Percentiles rank a stretch among this genome's conserved stretches.
These are phyloP conservation scores for Neoscytalidium dimidiatum DNA, from an alignment of 2,329 filamentous ascomycete genomes.

Conservation along the genomic window DNA sequence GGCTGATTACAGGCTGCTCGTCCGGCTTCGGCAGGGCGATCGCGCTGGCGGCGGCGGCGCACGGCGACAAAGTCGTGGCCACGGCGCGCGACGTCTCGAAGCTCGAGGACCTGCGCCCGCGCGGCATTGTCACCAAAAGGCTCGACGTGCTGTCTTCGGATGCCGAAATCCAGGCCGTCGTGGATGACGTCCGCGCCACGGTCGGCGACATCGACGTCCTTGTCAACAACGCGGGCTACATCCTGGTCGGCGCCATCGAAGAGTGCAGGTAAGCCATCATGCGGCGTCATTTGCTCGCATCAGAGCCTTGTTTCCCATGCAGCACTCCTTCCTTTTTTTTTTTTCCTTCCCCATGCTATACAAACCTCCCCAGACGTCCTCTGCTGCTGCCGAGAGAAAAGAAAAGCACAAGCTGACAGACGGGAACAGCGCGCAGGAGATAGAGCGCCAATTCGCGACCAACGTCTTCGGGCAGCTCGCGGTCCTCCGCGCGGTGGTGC, in stretches of 20 bases:
- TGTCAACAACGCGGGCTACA: constrained; percentile 85
- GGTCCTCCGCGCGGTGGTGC: constrained; percentile 92
- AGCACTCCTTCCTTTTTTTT: too few relatives aligned
- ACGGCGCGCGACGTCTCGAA: constrained; percentile 64
- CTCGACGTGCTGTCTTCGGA: constrained; percentile 69
- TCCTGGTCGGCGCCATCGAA: neutral
- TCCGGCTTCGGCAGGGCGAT: constrained; percentile 84
- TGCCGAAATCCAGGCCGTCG: constrained; percentile 71
- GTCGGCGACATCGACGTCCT: constrained; percentile 88
- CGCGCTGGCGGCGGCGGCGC: constrained; percentile 77
- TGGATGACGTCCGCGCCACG: constrained; percentile 71
- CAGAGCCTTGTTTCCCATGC: too few relatives aligned
- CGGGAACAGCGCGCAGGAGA: constrained; percentile 64
- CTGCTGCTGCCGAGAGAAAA: too few relatives aligned
- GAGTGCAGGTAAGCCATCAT: neutral
- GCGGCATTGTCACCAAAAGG: constrained; percentile 59
- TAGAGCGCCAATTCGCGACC: constrained; percentile 80
- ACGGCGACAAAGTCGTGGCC: constrained; percentile 82
- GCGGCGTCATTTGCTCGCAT: too few relatives aligned
- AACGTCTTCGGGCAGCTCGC: constrained; percentile 95
- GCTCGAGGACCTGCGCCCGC: neutral
- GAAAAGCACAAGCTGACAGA: constrained; percentile 65
- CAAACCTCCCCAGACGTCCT: neutral
- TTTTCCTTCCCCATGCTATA: too few relatives aligned
- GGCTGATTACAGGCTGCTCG: constrained; percentile 83